phyloP scores from a whole-genome alignment of 345 rosid species.

The Hibiscus mutabilis region DNA sequence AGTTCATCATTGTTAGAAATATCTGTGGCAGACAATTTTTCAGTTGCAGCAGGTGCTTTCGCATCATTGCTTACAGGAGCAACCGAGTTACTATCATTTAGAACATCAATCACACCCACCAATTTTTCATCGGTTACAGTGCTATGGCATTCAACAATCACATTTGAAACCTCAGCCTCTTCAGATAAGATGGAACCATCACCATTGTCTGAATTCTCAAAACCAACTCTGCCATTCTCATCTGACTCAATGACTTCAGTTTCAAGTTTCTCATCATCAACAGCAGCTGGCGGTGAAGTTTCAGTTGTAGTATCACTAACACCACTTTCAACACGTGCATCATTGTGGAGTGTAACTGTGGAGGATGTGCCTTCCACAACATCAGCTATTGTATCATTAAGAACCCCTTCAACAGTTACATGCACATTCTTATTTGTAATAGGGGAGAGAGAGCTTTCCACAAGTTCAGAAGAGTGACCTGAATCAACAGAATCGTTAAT shows the following conservation, averaged over 20 bases:
- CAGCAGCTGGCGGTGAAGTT: neutral
- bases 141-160: neutral
- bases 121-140: slow-evolving; percentile 19
- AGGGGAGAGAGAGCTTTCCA: neutral
- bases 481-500: slow-evolving; percentile 21
- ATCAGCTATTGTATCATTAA: slow-evolving; percentile 3
- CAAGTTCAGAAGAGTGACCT: slow-evolving; percentile 17
- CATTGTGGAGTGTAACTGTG: neutral
- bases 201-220: neutral
- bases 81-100: neutral
- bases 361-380: neutral
- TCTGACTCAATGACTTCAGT: neutral
- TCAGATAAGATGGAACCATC: neutral
- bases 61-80: slow-evolving; percentile 4
- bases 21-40: slow-evolving; percentile 7
- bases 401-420: slow-evolving; percentile 13
- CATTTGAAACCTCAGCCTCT: neutral
- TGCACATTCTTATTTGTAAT: slow-evolving; percentile 14
- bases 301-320: slow-evolving; percentile 8
- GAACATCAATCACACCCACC: slow-evolving; percentile 5
- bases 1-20: neutral
- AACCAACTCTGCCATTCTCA: neutral
- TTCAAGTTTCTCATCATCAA: neutral
- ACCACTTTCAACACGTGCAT: slow-evolving; percentile 7
- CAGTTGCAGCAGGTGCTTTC: slow-evolving; percentile 11